A percentile compares a stretch with the other conserved stretches of the same genome.
Evolutionary conservation across 1,284 basidiomycete species (phyloP).

Genomic region (Ganoderma sp.): DNA sequence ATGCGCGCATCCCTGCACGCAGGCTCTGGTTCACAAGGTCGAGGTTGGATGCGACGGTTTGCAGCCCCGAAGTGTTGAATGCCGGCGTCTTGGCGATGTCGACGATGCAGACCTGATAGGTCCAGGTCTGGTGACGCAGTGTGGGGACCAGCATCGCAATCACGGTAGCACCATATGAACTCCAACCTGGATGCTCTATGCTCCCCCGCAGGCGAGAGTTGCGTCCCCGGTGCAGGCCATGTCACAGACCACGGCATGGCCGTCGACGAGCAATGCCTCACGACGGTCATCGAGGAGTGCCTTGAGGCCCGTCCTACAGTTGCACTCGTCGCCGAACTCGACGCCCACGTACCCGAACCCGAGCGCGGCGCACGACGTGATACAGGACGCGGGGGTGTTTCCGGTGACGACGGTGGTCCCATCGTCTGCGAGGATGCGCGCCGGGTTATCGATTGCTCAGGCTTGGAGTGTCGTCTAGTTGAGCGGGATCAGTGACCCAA

Average conservation of each 20-base stretch:
- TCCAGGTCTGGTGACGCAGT: conserved; percentile 27
- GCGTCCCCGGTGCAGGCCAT: conserved; percentile 33
- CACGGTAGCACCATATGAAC: no score
- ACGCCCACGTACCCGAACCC: conserved; percentile 36
- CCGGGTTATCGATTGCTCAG: conserved; percentile 34
- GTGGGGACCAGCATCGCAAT: conserved; percentile 17
- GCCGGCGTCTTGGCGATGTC: conserved; percentile 23
- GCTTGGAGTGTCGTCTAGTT: conserved; percentile 30
- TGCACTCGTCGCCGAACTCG: conserved; percentile 37
- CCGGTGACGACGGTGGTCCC: conserved; percentile 25
- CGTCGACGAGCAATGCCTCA: not conserved
- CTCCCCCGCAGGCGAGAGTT: conserved; percentile 29
- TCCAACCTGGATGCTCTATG: conserved; percentile 33
- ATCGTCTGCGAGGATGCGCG: conserved; percentile 31
- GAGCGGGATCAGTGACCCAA: conserved; percentile 17
- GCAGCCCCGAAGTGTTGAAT: conserved; percentile 15
- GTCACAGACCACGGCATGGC: conserved; percentile 31
- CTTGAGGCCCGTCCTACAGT: conserved; percentile 34
- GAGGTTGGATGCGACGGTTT: conserved; percentile 25
- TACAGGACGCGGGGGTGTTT: conserved; percentile 32
- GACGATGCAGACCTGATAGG: conserved; percentile 26
- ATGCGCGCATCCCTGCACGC: conserved; percentile 28
- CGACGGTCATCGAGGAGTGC: conserved; percentile 11
- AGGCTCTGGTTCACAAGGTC: conserved; percentile 29
- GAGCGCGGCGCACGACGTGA: conserved; percentile 27